Evolutionary conservation across 192 early-diverging fungal species (phyloP).

Genomic region (Piromyces sp.): DNA sequence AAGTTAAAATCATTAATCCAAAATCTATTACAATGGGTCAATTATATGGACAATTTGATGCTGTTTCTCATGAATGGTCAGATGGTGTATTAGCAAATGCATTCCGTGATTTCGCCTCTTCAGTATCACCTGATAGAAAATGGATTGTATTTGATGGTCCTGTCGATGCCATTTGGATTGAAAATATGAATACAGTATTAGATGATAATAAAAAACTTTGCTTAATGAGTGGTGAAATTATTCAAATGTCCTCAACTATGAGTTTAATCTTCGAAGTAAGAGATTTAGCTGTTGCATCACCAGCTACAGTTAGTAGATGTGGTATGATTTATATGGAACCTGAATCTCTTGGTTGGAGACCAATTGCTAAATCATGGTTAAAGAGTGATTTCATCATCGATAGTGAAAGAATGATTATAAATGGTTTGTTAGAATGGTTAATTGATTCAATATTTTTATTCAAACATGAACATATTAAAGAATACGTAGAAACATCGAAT

Average conservation of each 20-base stretch:
- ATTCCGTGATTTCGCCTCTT: constrained; percentile 36
- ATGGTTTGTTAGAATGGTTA: constrained; percentile 25
- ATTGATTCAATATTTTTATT: constrained; percentile 21
- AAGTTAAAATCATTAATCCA: constrained; percentile 26
- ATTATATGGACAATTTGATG: constrained; percentile 42
- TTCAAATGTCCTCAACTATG: constrained; percentile 39
- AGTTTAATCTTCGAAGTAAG: constrained; percentile 44
- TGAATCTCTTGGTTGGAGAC: constrained; percentile 27
- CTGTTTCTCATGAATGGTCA: constrained; percentile 40
- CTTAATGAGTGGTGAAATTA: constrained; percentile 40
- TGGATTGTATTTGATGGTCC: constrained; percentile 47
- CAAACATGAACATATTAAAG: constrained; percentile 21
- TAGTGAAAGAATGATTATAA: constrained; percentile 16
- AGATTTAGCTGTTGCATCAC: constrained; percentile 38
- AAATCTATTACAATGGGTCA: constrained; percentile 50
- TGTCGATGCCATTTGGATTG: constrained; percentile 48
- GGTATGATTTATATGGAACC: constrained; percentile 51
- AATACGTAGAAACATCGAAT: constrained; percentile 31
- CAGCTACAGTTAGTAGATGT: constrained; percentile 46
- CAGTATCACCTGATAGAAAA: constrained; percentile 30
- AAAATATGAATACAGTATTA: constrained; percentile 45
- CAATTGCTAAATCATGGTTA: constrained; percentile 32
- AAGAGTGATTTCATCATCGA: constrained; percentile 17
- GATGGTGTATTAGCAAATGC: constrained; percentile 37
- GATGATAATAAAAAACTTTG: constrained; percentile 45